phyloP scores from a whole-genome alignment of 805 yeast species.

The Candida patagonica region DNA sequence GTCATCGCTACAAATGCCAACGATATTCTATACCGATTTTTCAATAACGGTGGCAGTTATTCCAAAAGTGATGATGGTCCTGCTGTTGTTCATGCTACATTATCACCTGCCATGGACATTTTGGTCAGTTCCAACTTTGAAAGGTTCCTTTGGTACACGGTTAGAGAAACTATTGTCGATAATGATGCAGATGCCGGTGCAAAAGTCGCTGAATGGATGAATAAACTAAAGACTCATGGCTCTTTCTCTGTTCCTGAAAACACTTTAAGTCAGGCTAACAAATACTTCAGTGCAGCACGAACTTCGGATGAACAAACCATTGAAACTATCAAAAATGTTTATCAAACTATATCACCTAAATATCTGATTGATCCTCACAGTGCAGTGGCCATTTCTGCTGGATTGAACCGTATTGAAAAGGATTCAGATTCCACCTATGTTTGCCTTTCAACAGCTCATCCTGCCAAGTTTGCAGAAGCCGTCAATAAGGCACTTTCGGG shows the following conservation, averaged over 20 bases:
- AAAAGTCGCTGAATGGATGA: slow-evolving; percentile 67
- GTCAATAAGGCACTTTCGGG: slow-evolving; percentile 69
- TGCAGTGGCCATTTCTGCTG: slow-evolving; percentile 84
- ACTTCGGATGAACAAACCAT: slow-evolving; percentile 72
- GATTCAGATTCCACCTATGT: slow-evolving; percentile 41
- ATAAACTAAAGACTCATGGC: slow-evolving; percentile 64
- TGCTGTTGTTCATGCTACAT: slow-evolving; percentile 70
- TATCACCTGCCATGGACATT: slow-evolving; percentile 98
- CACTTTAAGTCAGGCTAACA: slow-evolving; percentile 56
- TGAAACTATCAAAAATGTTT: slow-evolving; percentile 65
- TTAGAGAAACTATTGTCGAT: slow-evolving; percentile 55
- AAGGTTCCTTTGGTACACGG: slow-evolving; percentile 90
- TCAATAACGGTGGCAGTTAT: slow-evolving; percentile 77
- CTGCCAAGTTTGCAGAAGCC: slow-evolving; percentile 96
- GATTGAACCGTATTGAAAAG: slow-evolving; percentile 49
- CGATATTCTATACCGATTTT: slow-evolving; percentile 88
- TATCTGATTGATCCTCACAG: slow-evolving; percentile 95
- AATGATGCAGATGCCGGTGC: slow-evolving; percentile 66
- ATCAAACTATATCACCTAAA: slow-evolving; percentile 44
- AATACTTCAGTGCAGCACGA: slow-evolving; percentile 67
- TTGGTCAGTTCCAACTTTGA: slow-evolving; percentile 92
- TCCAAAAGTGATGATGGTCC: slow-evolving; percentile 39
- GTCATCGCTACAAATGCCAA: slow-evolving; percentile 94
- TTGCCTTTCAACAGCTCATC: slow-evolving; percentile 94
- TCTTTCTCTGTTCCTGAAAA: slow-evolving; percentile 59